Evolutionary conservation across 2,329 filamentous ascomycete genomes (phyloP), one percentile per base, ranked within the genome.

Genomic region (Colletotrichum costaricense): DNA sequence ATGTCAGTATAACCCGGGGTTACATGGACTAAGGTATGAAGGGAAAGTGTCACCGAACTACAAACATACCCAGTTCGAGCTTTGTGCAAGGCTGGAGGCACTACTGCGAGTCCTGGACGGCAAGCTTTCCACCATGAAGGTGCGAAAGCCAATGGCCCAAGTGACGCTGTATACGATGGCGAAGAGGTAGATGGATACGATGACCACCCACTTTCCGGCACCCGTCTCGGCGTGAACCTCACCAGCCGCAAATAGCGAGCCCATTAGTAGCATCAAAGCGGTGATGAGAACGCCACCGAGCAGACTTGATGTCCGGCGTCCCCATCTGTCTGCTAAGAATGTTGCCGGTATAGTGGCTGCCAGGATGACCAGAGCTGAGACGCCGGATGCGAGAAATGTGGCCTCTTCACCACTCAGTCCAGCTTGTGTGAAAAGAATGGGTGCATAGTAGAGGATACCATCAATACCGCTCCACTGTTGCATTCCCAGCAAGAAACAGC

Each of bases 401-500:
- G 87, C 86, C 68, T 86, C 83, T 12, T 86, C 83, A 2, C 86
- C 87, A 7, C 83, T 81, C 2, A 92, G 83, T 0, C 91, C 91
- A 0, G 91, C 89, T 69, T 91, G 88, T 24, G 86, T 82, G 75
- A 93, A 92, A 0, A 93, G 80, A 0, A 88, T 82, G 0, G 91
- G 90, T 0, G 90, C 89, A 69, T 93, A 92, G 74, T 90, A 91
- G 2, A 92, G 81, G 0, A 92, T 86, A 0, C 89, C 90, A 49
- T 92, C 90, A 52, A 92, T 91, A 0, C 90, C 90, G 22, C 83
- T 87, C 12, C 92, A 82, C 60, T 92, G 90, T 71, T 91, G 87
- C 81, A 91, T 87, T 0, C 82, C 86, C 83, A 92, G 86, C 26
- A 92, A 79, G 70, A 91, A 91, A 7, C 88, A 85, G 1, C 86